Evolutionary conservation across 2,329 filamentous ascomycete genomes (phyloP), one percentile per base, ranked within the genome.

Genomic region (Scytalidium lignicola): DNA sequence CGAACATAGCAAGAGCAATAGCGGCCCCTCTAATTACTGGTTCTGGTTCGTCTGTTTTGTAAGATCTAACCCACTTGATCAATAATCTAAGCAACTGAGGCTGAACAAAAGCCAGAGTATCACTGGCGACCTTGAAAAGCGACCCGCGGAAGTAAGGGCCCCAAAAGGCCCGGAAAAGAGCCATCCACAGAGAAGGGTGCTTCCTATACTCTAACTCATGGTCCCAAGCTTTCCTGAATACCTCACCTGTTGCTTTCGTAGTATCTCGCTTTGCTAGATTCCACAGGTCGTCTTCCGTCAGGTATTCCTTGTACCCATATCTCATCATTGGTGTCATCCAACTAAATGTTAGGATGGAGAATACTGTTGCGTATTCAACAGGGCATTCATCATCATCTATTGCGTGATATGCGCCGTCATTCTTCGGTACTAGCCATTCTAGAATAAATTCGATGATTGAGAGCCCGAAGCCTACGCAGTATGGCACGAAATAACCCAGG

Each of bases 241-340:
- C 72, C 26, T 74, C 70, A 3, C 86, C 83, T 0, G 92, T 95
- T 12, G 76, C 74, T 56, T 82, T 82, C 10, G 92, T 95, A 28
- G 86, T 86, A 64, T 97, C 92, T 51, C 79, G 74, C 62, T 83
- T 85, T 39, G 90, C 82, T 50, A 99, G 74, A 52, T 90, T 92
- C 95, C 95, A 99, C 20, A 99, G 77, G 67, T 99, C 92, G 55
- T 96, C 89, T 66, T 97, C 90, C 1, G 90, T 96, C 53, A 99
- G 75, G 66, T 83, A 99, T 51, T 91, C 82, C 63, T 86, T 88
- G 73, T 99, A 97, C 1, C 93, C 93, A 63, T 86, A 86, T 64
- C 84, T 90, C 93, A 99, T 99, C 80, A 99, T 73, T 0, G 93
- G 91, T 0, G 93, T 97, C 92, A 99, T 96, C 93, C 93, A 99